Base-by-base conservation (phyloP, 805 yeast genomes). In the Nakazawaea anatomiae region DNA sequence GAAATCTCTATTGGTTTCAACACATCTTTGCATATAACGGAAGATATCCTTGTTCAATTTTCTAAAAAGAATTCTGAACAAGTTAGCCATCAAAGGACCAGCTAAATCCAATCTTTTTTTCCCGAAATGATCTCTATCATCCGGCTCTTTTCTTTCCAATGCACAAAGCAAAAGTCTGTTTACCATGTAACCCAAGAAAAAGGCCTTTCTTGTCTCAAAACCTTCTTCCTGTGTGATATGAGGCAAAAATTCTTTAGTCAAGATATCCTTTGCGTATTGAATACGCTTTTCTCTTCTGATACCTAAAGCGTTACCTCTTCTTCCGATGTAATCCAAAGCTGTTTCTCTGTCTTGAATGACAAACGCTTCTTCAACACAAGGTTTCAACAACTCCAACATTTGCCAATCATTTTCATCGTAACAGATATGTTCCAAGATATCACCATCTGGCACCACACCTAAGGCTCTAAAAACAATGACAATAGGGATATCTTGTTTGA, bases 61-160 rank as follows among this genome's bases (percentile, higher is more conserved):
- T 72, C 89, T 87, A 78, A 94, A 94, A 54, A 94, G 76, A 64
- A 92, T 84, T 70, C 98, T 82, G 84, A 94, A 94, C 69, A 94
- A 82, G 69, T 89, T 89, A 55, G 98, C 98, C 64, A 94, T 78
- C 67, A 94, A 75, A 35, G 99, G 99, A 63, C 99, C 99, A 46
- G 99, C 99, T 70, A 94, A 82, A 76, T 94, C 99, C 68, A 94
- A 81, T 74, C 99, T 85, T 74, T 94, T 94, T 71, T 91, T 94
- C 69, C 99, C 99, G 69, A 94, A 94, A 73, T 94, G 99, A 75
- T 94, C 99, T 79, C 99, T 89, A 72, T 94, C 99, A 70, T 94
- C 99, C 55, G 94, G 96, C 67, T 92, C 98, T 60, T 91, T 89
- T 76, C 99, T 86, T 67, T 91, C 99, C 58, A 94, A 76, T 31